Percentiles rank a stretch among this genome's conserved stretches.
Conservation (phyloP, 306 rosid genomes). For the Corylus avellana region DNA sequence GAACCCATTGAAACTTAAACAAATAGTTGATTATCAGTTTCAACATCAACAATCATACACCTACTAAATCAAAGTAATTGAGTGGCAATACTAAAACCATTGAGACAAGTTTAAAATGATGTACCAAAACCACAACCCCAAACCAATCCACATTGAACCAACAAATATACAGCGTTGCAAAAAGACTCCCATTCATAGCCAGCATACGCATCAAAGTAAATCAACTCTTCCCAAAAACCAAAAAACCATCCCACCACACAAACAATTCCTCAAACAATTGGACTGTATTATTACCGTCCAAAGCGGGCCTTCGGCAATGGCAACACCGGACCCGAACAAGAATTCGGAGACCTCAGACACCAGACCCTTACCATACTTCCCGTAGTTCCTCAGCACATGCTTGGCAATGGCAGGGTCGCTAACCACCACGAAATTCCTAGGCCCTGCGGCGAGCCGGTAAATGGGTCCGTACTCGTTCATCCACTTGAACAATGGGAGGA, state of each 20-base stretch:
- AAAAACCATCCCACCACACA: too few species aligned
- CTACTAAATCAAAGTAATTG: not conserved
- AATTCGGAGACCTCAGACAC: slow-evolving; percentile 92
- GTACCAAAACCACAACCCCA: not conserved
- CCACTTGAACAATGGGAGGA: slow-evolving; percentile 86
- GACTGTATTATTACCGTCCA: slow-evolving; percentile 83
- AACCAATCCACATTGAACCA: not conserved
- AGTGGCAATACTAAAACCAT: not conserved
- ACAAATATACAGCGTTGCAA: not conserved
- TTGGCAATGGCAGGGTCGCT: slow-evolving; percentile 93
- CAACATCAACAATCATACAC: not conserved
- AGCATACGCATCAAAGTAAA: not conserved
- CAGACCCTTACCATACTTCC: slow-evolving; percentile 70
- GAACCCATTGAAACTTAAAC: not conserved
- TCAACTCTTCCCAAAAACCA: not conserved
- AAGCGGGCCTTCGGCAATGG: slow-evolving; percentile 93
- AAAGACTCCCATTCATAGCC: not conserved
- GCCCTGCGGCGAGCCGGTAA: slow-evolving; percentile 87
- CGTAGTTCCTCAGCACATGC: slow-evolving; percentile 84
- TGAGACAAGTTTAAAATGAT: not conserved
- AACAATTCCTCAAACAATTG: not conserved
- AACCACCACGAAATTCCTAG: slow-evolving; percentile 84
- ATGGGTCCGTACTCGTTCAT: slow-evolving; percentile 84
- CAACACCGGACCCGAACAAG: slow-evolving; percentile 83
- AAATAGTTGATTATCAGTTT: not conserved